phyloP scores from a whole-genome alignment of 2,329 filamentous ascomycete genomes.

The Trichoderma sp. region DNA sequence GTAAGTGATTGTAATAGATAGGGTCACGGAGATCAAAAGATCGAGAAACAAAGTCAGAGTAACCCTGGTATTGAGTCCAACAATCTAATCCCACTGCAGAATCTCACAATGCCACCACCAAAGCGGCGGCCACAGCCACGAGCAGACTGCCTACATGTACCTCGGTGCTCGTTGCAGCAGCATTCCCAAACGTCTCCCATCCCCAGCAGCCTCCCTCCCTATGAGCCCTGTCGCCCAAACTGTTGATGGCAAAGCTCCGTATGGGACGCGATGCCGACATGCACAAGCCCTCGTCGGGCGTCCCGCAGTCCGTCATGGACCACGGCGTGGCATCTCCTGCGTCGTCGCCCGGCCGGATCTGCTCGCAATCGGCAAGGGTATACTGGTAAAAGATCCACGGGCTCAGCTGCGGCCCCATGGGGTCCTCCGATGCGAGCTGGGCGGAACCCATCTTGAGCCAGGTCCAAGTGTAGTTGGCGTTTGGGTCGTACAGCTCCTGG shows the following conservation, averaged over 20 bases:
- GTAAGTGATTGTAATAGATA: too few relatives aligned
- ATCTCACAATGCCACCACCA: not conserved
- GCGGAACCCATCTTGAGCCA: not conserved
- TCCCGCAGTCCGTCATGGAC: not conserved
- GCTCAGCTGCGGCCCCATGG: not conserved
- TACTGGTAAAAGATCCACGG: not conserved
- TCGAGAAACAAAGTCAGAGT: too few relatives aligned
- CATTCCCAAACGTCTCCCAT: not conserved
- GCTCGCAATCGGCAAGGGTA: not conserved
- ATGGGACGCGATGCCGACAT: not conserved
- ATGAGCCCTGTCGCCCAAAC: too few relatives aligned
- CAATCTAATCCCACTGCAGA: not conserved
- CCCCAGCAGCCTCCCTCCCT: not conserved
- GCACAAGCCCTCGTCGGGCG: not conserved
- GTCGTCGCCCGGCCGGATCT: not conserved
- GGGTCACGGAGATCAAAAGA: too few relatives aligned
- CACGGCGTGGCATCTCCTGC: not conserved
- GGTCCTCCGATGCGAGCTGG: too few relatives aligned
- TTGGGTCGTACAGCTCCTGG: not conserved
- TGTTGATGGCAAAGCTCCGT: not conserved
- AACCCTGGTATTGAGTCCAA: too few relatives aligned
- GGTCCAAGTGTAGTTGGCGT: constrained; percentile 2
- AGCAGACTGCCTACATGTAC: not conserved
- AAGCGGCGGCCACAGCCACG: not conserved
- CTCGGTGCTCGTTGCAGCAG: not conserved